Evolutionary conservation across 805 yeast species (phyloP).

Genomic region (Candida tallmaniae): DNA sequence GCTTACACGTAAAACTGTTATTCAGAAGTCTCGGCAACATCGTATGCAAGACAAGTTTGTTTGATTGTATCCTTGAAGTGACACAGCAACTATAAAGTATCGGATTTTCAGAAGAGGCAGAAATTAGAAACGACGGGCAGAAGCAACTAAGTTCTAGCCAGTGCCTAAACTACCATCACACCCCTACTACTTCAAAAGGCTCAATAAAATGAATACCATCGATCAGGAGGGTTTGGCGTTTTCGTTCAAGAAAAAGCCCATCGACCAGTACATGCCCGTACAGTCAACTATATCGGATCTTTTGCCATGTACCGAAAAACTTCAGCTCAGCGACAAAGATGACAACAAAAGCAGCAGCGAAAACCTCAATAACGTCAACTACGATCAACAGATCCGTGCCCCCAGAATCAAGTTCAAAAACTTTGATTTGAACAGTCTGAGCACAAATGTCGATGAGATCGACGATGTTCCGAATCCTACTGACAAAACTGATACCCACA

Average conservation of each 20-base stretch:
- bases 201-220: too few relatives aligned
- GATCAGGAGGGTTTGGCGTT: too few relatives aligned
- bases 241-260: slow-evolving; percentile 29
- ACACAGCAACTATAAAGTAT: too few relatives aligned
- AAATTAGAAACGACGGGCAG: too few relatives aligned
- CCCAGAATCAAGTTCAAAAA: slow-evolving; percentile 34
- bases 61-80: too few relatives aligned
- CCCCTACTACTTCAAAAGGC: too few relatives aligned
- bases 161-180: too few relatives aligned
- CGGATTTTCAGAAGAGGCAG: too few relatives aligned
- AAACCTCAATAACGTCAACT: slow-evolving; percentile 26
- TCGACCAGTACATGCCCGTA: slow-evolving; percentile 11
- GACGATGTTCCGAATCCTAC: background rate
- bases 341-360: background rate
- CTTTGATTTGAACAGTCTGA: background rate
- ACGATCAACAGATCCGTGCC: slow-evolving; percentile 52
- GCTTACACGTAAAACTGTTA: too few relatives aligned
- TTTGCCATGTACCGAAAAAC: slow-evolving; percentile 12
- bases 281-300: slow-evolving; percentile 27
- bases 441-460: background rate
- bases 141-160: too few relatives aligned
- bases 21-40: too few relatives aligned
- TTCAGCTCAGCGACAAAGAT: background rate
- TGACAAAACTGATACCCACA: background rate
- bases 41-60: too few relatives aligned